Percentiles rank a stretch among this genome's conserved stretches.
phyloP scores from a whole-genome alignment of 768 basidiomycete species.

The Pisolithus sp. region DNA sequence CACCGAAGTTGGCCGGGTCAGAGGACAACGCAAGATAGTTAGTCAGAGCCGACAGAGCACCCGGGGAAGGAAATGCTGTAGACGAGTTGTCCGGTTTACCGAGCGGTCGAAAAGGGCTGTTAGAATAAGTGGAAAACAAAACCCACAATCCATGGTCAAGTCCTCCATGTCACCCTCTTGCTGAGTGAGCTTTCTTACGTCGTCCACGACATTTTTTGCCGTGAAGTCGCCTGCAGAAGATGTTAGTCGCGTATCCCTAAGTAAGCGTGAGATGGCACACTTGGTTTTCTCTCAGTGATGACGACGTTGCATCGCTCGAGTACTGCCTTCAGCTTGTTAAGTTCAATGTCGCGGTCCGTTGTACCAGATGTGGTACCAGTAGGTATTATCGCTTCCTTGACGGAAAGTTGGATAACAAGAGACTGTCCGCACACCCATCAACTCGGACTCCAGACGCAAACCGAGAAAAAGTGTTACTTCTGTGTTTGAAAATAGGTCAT shows the following conservation, averaged over 20 bases:
- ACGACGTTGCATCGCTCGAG: slow-evolving; percentile 89
- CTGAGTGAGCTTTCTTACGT: slow-evolving; percentile 45
- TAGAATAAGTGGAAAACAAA: neutral
- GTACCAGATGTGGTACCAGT: slow-evolving; percentile 65
- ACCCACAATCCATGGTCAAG: slow-evolving; percentile 9
- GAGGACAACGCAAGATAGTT: slow-evolving; percentile 74
- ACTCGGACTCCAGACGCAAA: neutral
- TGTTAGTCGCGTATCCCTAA: neutral
- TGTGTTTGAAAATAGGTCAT: slow-evolving; percentile 91
- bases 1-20: slow-evolving; percentile 71
- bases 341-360: slow-evolving; percentile 79
- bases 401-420: slow-evolving; percentile 89
- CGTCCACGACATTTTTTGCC: slow-evolving; percentile 71
- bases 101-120: too few species aligned
- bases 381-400: slow-evolving; percentile 90
- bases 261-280: slow-evolving; percentile 35
- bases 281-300: slow-evolving; percentile 82
- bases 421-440: slow-evolving; percentile 45
- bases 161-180: slow-evolving; percentile 20
- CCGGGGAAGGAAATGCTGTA: slow-evolving; percentile 66
- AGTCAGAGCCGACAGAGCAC: slow-evolving; percentile 76
- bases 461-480: slow-evolving; percentile 51
- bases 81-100: slow-evolving; percentile 50
- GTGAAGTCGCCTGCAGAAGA: slow-evolving; percentile 69
- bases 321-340: slow-evolving; percentile 79